Evolutionary conservation across 2,329 filamentous ascomycete species (phyloP), one percentile per base, ranked within the genome.

Genomic region (Bimuria novae-zelandiae): DNA sequence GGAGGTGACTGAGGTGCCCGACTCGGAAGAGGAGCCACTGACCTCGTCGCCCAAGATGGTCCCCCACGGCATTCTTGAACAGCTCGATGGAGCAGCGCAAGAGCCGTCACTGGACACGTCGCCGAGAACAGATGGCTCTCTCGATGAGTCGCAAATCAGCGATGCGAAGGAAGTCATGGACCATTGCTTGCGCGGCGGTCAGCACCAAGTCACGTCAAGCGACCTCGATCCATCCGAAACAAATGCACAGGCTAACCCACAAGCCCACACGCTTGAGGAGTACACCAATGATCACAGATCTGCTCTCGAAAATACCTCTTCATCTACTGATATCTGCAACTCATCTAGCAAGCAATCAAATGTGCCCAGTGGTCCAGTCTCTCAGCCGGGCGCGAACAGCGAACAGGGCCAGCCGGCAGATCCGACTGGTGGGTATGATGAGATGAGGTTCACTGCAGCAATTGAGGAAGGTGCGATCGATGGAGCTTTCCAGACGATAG

Each of bases 21-120:
- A 73, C 54, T 71, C 68, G 17, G 69, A 73, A 44, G 68, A 71
- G 6, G 69, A 72, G 57, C 62, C 52, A 1, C 53, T 70, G 54
- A 62, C 62, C 47, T 71, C 67, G 41, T 68, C 69, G 47, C 68
- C 67, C 29, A 45, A 41, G 14, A 36, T 17, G 29, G 23, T 44
- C 10, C 23, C 37, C 17, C 36, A 50, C 27, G 51, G 52, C 59
- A 30, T 54, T 27, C 51, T 53, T 44, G 48, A 52, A 36, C 37
- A 49, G 14, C 47, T 16, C 12, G 47, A 49, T 14, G 44, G 27
- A 17, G 12, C 44, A 11, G n/a, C 12, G 10, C 32, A 37, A 37
- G 45, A 49, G 36, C 33, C 25, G 25, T 16, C 11, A 16, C 40
- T 30, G 40, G 30, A 59, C 49, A 55, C 46, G 33, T 32, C 45